Base-by-base conservation (phyloP, 1,284 basidiomycete species). In the Leucoagaricus sp. region DNA sequence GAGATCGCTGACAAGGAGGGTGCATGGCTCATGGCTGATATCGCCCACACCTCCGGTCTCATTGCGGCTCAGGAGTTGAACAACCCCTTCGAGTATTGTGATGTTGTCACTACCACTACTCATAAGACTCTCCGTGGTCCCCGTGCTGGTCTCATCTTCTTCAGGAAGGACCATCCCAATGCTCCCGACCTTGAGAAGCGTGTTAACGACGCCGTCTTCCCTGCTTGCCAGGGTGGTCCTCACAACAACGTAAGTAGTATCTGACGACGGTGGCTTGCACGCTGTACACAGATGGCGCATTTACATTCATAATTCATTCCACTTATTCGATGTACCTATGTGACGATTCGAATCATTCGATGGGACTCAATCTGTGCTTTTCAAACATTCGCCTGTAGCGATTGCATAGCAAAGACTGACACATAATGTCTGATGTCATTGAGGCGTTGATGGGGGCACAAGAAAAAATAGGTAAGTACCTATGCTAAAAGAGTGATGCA, bases 101-200 rank as follows among this genome's bases (percentile, higher is more conserved):
- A 99, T 72, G 92, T 99, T 57, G 95, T 98, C 63, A 96, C 94
- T 59, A 97, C 95, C 49, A 98, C 95, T 58, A 98, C 95, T 58
- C 97, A 99, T 85, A 99, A 99, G 83, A 99, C 97, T 19, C 91
- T 99, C 58, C 94, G 97, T 73, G 97, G 97, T 60, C 96, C 97
- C 61, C 92, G 97, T 68, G 97, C 96, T 57, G 97, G 97, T 75
- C 79, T 99, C 65, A 94, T 99, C 80, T 99, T 99, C 86, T 99
- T 97, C 90, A 86, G 91, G 74, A 98, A 93, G 79, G 95, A 98
- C 74, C 86, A 88, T 65, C 86, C 93, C 62, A 84, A 83, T 58
- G 75, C 82, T 31, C 72, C 82, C 66, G 92, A 98, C 69, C 85
- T 99, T 54, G 96, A 99, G 84, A 91, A 91, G 74, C 91, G 94